Evolutionary conservation across 75 land plant species (phyloP).

Genomic region (Ceratopteris richardii): DNA sequence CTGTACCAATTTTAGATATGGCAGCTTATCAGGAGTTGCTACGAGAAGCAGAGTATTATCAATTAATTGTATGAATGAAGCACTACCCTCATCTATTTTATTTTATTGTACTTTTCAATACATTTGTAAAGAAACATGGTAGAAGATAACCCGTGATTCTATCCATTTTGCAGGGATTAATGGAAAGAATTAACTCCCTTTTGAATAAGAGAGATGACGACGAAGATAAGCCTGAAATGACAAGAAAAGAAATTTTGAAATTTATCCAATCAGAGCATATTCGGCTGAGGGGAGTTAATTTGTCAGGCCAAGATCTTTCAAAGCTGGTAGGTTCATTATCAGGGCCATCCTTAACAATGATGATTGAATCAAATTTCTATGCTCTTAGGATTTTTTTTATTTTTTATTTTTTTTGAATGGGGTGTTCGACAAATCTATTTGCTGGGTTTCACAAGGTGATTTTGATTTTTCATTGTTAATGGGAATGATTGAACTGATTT

Average conservation of each 20-base stretch:
- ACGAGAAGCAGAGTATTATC: constrained; percentile 89
- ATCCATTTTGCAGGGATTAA: constrained; percentile 60
- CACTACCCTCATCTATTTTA: neutral
- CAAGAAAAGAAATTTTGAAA: constrained; percentile 72
- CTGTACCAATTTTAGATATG: constrained; percentile 44
- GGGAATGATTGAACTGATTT: no score
- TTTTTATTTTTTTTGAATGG: no score
- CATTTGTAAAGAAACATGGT: no score
- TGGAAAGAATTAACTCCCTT: constrained; percentile 40
- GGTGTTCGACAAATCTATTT: no score
- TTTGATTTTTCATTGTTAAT: no score
- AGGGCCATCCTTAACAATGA: neutral
- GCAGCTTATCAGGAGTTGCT: constrained; percentile 59
- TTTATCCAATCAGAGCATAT: constrained; percentile 70
- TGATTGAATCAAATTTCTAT: neutral
- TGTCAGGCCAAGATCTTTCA: constrained; percentile 81
- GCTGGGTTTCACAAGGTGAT: no score
- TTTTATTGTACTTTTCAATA: neutral
- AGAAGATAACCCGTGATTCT: no score
- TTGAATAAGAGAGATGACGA: constrained; percentile 62
- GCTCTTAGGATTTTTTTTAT: neutral
- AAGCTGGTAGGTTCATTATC: constrained; percentile 47
- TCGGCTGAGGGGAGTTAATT: constrained; percentile 74
- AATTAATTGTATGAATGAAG: constrained; percentile 50
- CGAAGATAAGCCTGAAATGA: constrained; percentile 51